Evolutionary conservation across 345 rosid species (phyloP), one percentile per base, ranked within the genome.

Genomic region (Dimocarpus longan): DNA sequence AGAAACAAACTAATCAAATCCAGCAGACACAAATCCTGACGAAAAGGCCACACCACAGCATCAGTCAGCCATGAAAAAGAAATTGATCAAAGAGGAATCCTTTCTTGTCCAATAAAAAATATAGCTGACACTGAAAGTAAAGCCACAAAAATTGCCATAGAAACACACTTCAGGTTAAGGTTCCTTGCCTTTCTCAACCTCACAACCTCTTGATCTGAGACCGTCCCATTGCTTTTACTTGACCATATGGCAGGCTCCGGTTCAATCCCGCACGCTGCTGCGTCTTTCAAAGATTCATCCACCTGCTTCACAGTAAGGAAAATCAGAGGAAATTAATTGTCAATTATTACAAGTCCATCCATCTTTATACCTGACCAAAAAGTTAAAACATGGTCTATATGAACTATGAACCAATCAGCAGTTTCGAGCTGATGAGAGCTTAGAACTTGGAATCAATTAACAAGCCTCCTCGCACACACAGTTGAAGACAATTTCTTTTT

Each of bases 261-360:
- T 63, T 74, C 77, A 13, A 32, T 42, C 76, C 66, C 57, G 22
- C 32, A 63, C 24, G 19, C 44, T 11, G 68, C 42, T 54, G 64
- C 63, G 26, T 77, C 73, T 73, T 76, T 67, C 1, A 64, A 42
- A 42, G 77, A 64, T 76, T 83, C 75, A 81, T 85, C 86, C 84
- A 71, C 82, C 89, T 89, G 85, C 66, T 80, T 68, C 56, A 68
- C 46, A 76, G 50, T 50, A 40, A 19, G 42, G 18, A 39, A 9
- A 24, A 63, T 43, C n/a, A 2, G 59, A 6, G 59, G n/a, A 54
- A 54, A 54, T 54, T 15, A 54, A 54, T 54, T 54, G 59, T 54
- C 59, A 16, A 16, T 15, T 54, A 54, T 16, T 16, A 5, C n/a
- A 54, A 54, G 59, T 54, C 21, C n/a, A 19, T 54, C 59, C n/a